phyloP scores from a whole-genome alignment of 2,329 filamentous ascomycete genomes.

The Chrysoporthe deuterocubensis region DNA sequence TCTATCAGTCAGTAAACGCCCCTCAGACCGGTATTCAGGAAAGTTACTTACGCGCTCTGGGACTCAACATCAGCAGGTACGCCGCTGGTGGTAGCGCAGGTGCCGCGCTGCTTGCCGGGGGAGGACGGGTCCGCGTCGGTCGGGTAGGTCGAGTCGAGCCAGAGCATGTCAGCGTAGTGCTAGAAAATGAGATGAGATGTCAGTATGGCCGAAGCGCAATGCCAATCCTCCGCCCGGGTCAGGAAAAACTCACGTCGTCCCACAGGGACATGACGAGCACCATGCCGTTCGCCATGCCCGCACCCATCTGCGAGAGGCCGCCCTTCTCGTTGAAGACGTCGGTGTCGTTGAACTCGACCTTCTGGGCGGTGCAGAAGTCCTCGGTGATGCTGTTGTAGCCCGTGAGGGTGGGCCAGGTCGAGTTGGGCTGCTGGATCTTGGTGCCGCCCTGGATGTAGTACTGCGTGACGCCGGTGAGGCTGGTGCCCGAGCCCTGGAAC shows the following conservation, averaged over 20 bases:
- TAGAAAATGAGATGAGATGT: conserved; percentile 53
- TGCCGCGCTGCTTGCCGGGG: conserved; percentile 49
- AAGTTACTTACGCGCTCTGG: conserved; percentile 33
- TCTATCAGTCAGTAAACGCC: conserved; percentile 36
- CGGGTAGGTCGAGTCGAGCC: conserved; percentile 70
- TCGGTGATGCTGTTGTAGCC: conserved; percentile 49
- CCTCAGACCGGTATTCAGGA: conserved; percentile 28
- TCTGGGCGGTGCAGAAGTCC: conserved; percentile 59
- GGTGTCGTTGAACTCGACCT: conserved; percentile 56
- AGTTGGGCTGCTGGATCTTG: conserved; percentile 49
- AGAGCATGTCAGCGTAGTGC: conserved; percentile 71
- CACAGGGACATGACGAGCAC: conserved; percentile 65
- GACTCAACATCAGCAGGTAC: conserved; percentile 44
- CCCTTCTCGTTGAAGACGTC: conserved; percentile 56
- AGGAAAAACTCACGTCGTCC: conserved; percentile 51
- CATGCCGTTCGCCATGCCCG: conserved; percentile 58
- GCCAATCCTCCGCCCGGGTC: background rate
- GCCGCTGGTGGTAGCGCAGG: conserved; percentile 46
- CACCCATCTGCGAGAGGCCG: conserved; percentile 57
- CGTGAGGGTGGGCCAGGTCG: conserved; percentile 36
- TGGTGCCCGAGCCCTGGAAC: conserved; percentile 54
- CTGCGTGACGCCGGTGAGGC: conserved; percentile 57
- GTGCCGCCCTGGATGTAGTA: conserved; percentile 64
- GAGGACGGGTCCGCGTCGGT: conserved; percentile 40
- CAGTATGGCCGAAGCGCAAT: background rate